Percentiles rank a stretch among this genome's conserved stretches.
Conservation (phyloP, 1,284 basidiomycete species). For the Pascua guehoae region DNA sequence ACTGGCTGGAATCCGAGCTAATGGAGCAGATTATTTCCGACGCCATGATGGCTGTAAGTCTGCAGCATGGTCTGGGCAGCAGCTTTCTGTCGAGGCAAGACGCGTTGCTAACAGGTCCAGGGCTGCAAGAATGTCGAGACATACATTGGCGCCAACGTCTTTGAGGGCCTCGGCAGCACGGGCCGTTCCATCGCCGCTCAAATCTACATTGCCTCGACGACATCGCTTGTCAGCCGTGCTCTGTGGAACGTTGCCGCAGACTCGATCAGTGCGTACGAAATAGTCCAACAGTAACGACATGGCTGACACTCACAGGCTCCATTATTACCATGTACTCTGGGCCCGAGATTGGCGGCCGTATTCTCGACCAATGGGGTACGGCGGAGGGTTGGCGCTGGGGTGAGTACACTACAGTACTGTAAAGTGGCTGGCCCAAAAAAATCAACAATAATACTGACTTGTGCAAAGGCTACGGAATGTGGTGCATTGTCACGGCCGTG, state of each 20-base stretch:
- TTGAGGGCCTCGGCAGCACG: neutral
- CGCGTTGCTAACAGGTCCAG: too few relatives aligned
- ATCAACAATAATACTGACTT: too few relatives aligned
- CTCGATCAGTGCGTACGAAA: neutral
- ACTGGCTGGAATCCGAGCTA: too few relatives aligned
- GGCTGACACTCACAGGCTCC: neutral
- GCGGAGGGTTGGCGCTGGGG: constrained; percentile 2
- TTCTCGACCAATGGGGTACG: constrained; percentile 2
- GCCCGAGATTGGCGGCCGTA: constrained; percentile 4
- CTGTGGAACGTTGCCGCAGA: constrained; percentile 3
- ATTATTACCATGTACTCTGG: constrained; percentile 6
- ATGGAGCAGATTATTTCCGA: neutral
- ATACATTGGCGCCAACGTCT: neutral
- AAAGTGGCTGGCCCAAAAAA: too few relatives aligned
- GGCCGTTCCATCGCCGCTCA: neutral
- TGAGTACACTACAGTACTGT: too few relatives aligned
- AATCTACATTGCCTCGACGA: constrained; percentile 3
- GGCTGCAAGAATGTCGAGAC: constrained; percentile 1
- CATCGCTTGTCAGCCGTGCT: neutral
- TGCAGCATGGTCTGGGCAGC: too few relatives aligned
- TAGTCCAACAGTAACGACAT: too few relatives aligned
- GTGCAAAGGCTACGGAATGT: neutral
- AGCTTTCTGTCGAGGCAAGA: too few relatives aligned
- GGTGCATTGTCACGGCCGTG: constrained; percentile 4
- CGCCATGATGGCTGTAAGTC: neutral